A percentile compares a stretch with the other conserved stretches of the same genome.
These are phyloP conservation scores for Isoetes taiwanensis DNA, from an alignment of 75 land plant genomes.

Conservation along the genomic window DNA sequence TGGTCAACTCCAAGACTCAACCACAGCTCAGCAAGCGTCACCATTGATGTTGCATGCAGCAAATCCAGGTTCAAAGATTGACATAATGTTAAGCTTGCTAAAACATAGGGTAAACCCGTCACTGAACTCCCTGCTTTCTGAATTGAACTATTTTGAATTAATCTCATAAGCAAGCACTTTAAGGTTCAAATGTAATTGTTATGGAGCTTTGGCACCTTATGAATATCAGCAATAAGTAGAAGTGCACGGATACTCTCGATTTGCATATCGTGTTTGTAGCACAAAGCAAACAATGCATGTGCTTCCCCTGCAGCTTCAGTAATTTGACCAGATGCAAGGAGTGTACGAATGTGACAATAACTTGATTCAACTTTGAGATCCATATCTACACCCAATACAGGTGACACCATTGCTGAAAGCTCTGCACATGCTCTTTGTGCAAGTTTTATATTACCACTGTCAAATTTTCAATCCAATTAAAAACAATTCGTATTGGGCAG, in stretches of 20 bases:
- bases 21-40: conserved; percentile 89
- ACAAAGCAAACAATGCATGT: conserved; percentile 59
- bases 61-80: conserved; percentile 82
- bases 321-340: conserved; percentile 80
- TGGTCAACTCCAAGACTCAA: conserved; percentile 62
- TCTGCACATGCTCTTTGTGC: conserved; percentile 69
- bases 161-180: not conserved
- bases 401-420: conserved; percentile 57
- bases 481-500: not conserved
- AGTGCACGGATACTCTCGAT: conserved; percentile 58
- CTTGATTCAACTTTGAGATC: conserved; percentile 67
- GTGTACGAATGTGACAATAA: conserved; percentile 66
- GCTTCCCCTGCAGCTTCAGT: conserved; percentile 72
- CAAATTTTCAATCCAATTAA: not conserved
- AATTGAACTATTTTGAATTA: not conserved
- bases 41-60: conserved; percentile 63
- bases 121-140: conserved; percentile 85
- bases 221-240: conserved; percentile 80
- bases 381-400: conserved; percentile 76
- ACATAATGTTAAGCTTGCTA: conserved; percentile 80
- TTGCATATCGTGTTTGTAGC: conserved; percentile 81
- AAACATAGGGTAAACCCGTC: conserved; percentile 79
- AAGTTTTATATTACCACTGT: conserved; percentile 60
- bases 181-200: conserved; percentile 10
- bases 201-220: conserved; percentile 40